Base-by-base conservation (phyloP, 176 grass and related monocot genomes). In the Raddia distichophylla region DNA sequence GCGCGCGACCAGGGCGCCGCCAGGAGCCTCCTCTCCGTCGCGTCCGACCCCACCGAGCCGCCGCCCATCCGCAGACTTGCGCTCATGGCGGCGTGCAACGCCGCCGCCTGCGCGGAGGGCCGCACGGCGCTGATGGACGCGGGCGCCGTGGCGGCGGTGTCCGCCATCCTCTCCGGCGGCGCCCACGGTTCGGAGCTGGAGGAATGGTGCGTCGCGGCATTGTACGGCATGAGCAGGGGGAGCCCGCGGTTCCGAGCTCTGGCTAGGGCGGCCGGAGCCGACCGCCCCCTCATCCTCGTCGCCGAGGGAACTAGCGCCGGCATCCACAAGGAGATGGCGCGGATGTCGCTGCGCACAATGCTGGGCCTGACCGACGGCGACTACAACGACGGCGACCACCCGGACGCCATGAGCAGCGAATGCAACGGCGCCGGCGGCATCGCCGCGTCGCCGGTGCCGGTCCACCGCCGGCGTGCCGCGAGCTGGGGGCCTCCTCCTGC, bases 211-310 rank as follows among this genome's bases (percentile, higher is more conserved):
- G 35, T 97, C 47, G 86, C 82, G 51, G 80, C 86, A 7, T 9
- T 97, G 71, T 97, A 94, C 66, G 91, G 78, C 60, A 83, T 97
- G 91, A 91, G 94, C 73, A 85, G 71, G 59, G 75, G 86, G 12
- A 90, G 84, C 74, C 60, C 85, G 32, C 86, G 91, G 78, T 97
- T 97, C 74, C 85, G 89, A 18, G 91, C 84, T 4, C 64, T 93
- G 58, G 91, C 94, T 2, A 91, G 83, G 27, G 94, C 77, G 19
- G 94, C 94, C 0, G 82, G 84, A 27, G 86, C 82, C 10, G 87
- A 93, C 53, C 55, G 75, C 15, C 78, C 84, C n/a, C 86, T 97
- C 70, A 80, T 33, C 16, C 84, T 91, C 74, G 43, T 79, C 78
- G 75, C 88, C 35, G 66, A 77, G 33, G 58, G 22, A n/a, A 48